These are phyloP conservation scores for Sporisorium graminicola DNA, from an alignment of 1,284 basidiomycete species.

Conservation along the genomic window DNA sequence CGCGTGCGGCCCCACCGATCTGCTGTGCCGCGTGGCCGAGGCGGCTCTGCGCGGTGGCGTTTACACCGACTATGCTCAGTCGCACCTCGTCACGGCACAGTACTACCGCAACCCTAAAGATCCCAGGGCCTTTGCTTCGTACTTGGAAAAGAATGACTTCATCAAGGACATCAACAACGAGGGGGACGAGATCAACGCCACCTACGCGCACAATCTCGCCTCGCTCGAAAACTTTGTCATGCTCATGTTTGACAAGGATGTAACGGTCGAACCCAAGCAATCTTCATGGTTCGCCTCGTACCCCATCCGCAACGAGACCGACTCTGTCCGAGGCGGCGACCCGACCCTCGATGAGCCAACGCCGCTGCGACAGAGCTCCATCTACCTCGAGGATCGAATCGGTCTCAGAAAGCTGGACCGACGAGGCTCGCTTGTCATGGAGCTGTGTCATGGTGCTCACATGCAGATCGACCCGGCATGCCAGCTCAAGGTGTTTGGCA, in stretches of 20 bases:
- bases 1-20: constrained; percentile 77
- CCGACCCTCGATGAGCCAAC: constrained; percentile 70
- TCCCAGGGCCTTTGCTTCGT: constrained; percentile 76
- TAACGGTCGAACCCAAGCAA: constrained; percentile 63
- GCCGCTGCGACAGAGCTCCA: constrained; percentile 79
- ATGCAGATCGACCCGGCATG: constrained; percentile 67
- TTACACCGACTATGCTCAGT: constrained; percentile 75
- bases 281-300: constrained; percentile 66
- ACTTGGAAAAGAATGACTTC: constrained; percentile 77
- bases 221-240: constrained; percentile 68
- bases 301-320: constrained; percentile 46
- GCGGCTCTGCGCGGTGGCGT: constrained; percentile 80
- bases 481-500: constrained; percentile 60
- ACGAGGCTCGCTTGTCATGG: constrained; percentile 72
- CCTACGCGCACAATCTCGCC: constrained; percentile 62
- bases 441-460: constrained; percentile 62
- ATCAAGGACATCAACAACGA: constrained; percentile 71
- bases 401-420: constrained; percentile 83
- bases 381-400: constrained; percentile 90
- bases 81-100: constrained; percentile 78
- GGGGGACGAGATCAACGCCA: constrained; percentile 43
- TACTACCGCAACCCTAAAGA: constrained; percentile 86
- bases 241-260: constrained; percentile 66
- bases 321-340: constrained; percentile 2
- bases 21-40: constrained; percentile 74